phyloP scores from a whole-genome alignment of 2,329 filamentous ascomycete species.

The Lojkania enalia region DNA sequence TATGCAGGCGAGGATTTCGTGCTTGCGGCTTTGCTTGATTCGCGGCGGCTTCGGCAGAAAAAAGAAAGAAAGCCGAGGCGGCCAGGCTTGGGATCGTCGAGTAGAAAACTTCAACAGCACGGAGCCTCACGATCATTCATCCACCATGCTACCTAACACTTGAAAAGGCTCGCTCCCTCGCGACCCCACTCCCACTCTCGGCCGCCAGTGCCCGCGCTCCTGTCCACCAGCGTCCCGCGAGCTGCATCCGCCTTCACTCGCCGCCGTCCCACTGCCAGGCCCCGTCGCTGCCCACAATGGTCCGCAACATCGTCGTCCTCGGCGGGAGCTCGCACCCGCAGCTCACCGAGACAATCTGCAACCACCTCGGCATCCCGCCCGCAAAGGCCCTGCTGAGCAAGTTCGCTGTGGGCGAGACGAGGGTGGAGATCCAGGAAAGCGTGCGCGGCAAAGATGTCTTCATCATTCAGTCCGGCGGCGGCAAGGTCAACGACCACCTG shows the following conservation, averaged over 20 bases:
- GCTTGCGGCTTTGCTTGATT: slow-evolving; percentile 25
- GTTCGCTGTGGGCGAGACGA: slow-evolving; percentile 93
- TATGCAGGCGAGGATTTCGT: slow-evolving; percentile 20
- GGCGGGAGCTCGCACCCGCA: slow-evolving; percentile 91
- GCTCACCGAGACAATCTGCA: slow-evolving; percentile 84
- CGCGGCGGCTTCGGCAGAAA: slow-evolving; percentile 25
- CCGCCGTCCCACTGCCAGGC: background rate
- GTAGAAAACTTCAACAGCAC: slow-evolving; percentile 32
- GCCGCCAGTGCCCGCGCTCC: background rate
- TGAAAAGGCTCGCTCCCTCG: slow-evolving; percentile 23
- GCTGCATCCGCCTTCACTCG: slow-evolving; percentile 10
- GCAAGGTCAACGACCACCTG: slow-evolving; percentile 92
- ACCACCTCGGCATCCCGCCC: slow-evolving; percentile 81
- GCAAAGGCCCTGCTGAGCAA: slow-evolving; percentile 84
- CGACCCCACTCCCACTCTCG: slow-evolving; percentile 1
- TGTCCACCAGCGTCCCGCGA: slow-evolving; percentile 29
- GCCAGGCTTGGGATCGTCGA: slow-evolving; percentile 6
- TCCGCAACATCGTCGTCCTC: slow-evolving; percentile 91
- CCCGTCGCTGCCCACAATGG: slow-evolving; percentile 62
- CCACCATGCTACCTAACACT: slow-evolving; percentile 41
- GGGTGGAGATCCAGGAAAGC: slow-evolving; percentile 94
- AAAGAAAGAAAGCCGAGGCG: slow-evolving; percentile 20
- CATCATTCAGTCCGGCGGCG: slow-evolving; percentile 92
- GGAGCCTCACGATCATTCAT: slow-evolving; percentile 23
- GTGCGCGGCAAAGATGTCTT: slow-evolving; percentile 98